Evolutionary conservation across 495 filamentous ascomycete genomes (phyloP), one percentile per base, ranked within the genome.

Genomic region (Penicillium roqueforti): DNA sequence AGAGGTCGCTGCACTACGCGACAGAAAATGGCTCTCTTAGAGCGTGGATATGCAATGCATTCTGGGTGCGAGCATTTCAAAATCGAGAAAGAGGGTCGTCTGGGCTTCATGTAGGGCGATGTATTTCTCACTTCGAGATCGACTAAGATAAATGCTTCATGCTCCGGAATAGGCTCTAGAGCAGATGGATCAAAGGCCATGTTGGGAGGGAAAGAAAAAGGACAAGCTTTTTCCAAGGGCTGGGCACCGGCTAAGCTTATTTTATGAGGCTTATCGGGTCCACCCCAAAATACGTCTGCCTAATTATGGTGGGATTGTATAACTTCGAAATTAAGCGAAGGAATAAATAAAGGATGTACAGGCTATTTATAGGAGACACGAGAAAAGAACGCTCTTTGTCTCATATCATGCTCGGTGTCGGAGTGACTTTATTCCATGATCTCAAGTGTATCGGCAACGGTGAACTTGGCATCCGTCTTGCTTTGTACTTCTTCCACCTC

Each of bases 391-490:
- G n/a, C n/a, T n/a, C n/a, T n/a, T n/a, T n/a, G n/a, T n/a, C n/a
- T n/a, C n/a, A n/a, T n/a, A n/a, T n/a, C n/a, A n/a, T n/a, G n/a
- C n/a, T n/a, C n/a, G n/a, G n/a, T n/a, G n/a, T n/a, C n/a, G n/a
- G n/a, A n/a, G n/a, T n/a, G n/a, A n/a, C n/a, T n/a, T n/a, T 73
- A 89, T 51, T 87, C 73, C 91, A 95, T 96, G 3, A 83, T 76
- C 72, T 83, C 85, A 54, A 96, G 67, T 20, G 86, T 76, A 14
- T 86, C 78, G 0, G 87, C 82, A 29, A 96, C 83, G 18, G 65
- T 72, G 69, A 95, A 95, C 26, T 83, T 81, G 1, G 91, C 90
- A 50, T 84, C 89, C 0, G 91, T 96, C 81, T 96, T 95, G 58
- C 72, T 75, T 76, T 80, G 85, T 39, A 97, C 81, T 71, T 96